Evolutionary conservation across 768 basidiomycete species (phyloP), one percentile per base, ranked within the genome.

Genomic region (Amanita pallidorosea): DNA sequence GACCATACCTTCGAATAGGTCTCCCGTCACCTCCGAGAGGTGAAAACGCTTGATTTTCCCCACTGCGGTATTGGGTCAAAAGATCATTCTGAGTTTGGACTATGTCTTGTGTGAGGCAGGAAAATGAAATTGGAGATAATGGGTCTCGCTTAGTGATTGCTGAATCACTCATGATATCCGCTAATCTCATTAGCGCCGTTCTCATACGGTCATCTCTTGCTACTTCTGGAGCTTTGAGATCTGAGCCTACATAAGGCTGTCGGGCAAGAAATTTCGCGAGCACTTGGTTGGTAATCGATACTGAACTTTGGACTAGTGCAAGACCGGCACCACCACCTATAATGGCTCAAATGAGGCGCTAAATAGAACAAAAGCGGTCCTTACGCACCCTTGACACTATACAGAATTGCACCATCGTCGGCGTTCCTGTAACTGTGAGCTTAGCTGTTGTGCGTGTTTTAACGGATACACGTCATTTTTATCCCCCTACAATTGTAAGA

Each of bases 41-140:
- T 37, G 74, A 73, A 52, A 81, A 81, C 3, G 80, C 75, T 1
- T 61, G 59, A 4, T 66, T 60, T 18, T 71, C 57, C 18, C 72
- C 75, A 47, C 70, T 72, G 11, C 63, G 61, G 52, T 79, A 83
- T 36, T 69, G 64, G 38, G 57, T 61, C 48, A 84, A 61, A 31
- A 67, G 61, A 22, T 79, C 76, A 0, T 65, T 63, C 59, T 88
- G 85, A 13, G 65, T 70, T 60, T 72, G 66, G 23, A 74, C 62
- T 7, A 76, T 64, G 4, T 81, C 79, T 7, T 67, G 67, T 0
- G 80, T 55, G 29, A 84, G 70, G 56, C 79, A 79, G 9, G 76
- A 83, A 58, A 88, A 88, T 6, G 84, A 86, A 45, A 88, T 66
- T 1, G 79, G 68, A 5, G 77, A 85, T n/a, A 59, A 52, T 9